Evolutionary conservation across 148 eudicot species (phyloP), one percentile per base, ranked within the genome.

Genomic region (Diospyros kaki): DNA sequence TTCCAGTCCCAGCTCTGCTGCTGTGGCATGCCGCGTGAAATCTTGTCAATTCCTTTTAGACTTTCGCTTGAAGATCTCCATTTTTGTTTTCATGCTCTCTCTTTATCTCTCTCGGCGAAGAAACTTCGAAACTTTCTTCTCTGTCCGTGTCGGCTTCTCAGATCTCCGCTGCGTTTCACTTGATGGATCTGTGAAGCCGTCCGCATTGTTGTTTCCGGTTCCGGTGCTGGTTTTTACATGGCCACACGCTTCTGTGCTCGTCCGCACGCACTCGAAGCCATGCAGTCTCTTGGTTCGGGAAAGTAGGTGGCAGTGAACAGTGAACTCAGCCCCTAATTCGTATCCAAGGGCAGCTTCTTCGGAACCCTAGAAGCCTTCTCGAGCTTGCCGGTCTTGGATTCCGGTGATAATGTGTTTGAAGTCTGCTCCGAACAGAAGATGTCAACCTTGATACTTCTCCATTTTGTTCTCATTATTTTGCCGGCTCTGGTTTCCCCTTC

Each of bases 321-420:
- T 12, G 28, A 28, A 28, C 28, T 42, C 52, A 48, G 68, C 45
- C 38, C 48, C 54, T 12, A 46, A n/a, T 28, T 28, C 28, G 28
- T 28, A 28, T 28, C 28, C 28, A 28, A 28, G 28, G 9, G 2
- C 9, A 63, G 9, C 45, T 66, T 38, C 64, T n/a, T 9, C 58
- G 68, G 79, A 80, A 80, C 72, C 76, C 73, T 71, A 13, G 71
- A 48, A 14, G 17, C 66, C n/a, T 28, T 15, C 48, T 48, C 51
- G 61, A 10, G 75, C 40, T 38, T 4, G 50, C 58, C 60, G 51
- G 76, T 64, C 13, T 52, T 61, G 38, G 68, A n/a, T 74, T 79
- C 53, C 71, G 81, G 80, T 64, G 74, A 84, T 75, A 81, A 58
- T 84, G 80, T 76, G 54, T 64, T 71, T 50, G 77, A 75, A 56